Conservation (phyloP, 2,329 filamentous ascomycete species). For the Leptographium procerum region DNA sequence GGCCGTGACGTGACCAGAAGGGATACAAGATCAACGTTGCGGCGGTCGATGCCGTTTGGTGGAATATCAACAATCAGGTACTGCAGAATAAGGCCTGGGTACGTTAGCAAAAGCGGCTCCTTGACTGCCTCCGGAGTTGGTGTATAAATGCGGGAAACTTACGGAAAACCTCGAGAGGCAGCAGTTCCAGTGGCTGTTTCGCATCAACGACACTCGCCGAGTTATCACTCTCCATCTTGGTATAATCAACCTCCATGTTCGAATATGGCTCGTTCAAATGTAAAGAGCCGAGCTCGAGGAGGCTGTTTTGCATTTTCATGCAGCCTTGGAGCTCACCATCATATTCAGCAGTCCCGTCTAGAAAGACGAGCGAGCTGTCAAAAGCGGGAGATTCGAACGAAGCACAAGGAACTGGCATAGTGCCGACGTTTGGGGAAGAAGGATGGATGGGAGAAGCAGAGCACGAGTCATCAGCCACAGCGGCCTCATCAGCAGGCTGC, state of each 20-base stretch:
- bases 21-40: slow-evolving; percentile 68
- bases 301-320: slow-evolving; percentile 2
- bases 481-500: slow-evolving; percentile 32
- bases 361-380: not conserved
- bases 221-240: slow-evolving; percentile 5
- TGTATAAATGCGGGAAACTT: slow-evolving; percentile 29
- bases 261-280: slow-evolving; percentile 4
- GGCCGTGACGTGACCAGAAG: slow-evolving; percentile 65
- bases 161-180: slow-evolving; percentile 64
- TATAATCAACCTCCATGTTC: slow-evolving; percentile 4
- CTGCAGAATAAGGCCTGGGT: slow-evolving; percentile 59
- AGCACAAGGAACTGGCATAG: not conserved
- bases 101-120: not conserved
- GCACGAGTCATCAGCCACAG: slow-evolving; percentile 32
- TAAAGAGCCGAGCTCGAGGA: not conserved
- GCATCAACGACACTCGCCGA: not conserved
- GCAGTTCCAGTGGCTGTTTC: slow-evolving; percentile 39
- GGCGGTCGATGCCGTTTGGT: slow-evolving; percentile 62
- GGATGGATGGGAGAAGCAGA: slow-evolving; percentile 16
- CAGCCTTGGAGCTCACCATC: not conserved
- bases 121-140: not conserved
- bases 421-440: slow-evolving; percentile 3
- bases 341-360: not conserved
- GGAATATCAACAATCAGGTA: slow-evolving; percentile 62
- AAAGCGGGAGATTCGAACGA: not conserved